Conservation (phyloP, 768 basidiomycete species). For the Cystobasidium tubakii region DNA sequence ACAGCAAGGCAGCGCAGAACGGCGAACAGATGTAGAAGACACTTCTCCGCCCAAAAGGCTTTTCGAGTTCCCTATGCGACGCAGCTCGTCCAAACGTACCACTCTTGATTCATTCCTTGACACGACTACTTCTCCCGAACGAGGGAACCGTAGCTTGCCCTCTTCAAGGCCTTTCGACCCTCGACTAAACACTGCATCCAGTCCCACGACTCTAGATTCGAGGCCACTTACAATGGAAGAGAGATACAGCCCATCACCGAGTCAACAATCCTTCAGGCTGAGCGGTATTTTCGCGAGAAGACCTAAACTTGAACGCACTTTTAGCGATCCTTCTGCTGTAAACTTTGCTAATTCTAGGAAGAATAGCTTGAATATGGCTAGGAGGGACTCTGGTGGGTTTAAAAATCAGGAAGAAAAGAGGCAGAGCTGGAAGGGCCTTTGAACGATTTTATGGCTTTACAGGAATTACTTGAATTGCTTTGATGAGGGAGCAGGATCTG, state of each 20-base stretch:
- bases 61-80: constrained; percentile 1
- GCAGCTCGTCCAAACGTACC: background rate
- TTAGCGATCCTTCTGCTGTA: constrained; percentile 9
- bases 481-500: too few species aligned
- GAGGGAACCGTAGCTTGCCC: background rate
- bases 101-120: constrained; percentile 24
- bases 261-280: constrained; percentile 8
- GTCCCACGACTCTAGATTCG: background rate
- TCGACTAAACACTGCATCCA: background rate
- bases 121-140: constrained; percentile 15
- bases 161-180: background rate
- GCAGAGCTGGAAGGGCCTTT: constrained; percentile 13
- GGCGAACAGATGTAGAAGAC: too few species aligned
- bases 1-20: too few species aligned
- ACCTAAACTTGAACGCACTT: constrained; percentile 24
- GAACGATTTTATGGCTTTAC: too few species aligned
- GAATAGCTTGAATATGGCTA: background rate
- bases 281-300: constrained; percentile 16
- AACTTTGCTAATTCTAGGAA: background rate
- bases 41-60: background rate
- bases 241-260: background rate
- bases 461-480: too few species aligned
- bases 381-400: constrained; percentile 21
- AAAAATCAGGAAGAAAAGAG: constrained; percentile 21
- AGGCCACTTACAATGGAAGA: background rate